phyloP scores from a whole-genome alignment of 164 flowering plant genomes.

The Vitis labrusca region DNA sequence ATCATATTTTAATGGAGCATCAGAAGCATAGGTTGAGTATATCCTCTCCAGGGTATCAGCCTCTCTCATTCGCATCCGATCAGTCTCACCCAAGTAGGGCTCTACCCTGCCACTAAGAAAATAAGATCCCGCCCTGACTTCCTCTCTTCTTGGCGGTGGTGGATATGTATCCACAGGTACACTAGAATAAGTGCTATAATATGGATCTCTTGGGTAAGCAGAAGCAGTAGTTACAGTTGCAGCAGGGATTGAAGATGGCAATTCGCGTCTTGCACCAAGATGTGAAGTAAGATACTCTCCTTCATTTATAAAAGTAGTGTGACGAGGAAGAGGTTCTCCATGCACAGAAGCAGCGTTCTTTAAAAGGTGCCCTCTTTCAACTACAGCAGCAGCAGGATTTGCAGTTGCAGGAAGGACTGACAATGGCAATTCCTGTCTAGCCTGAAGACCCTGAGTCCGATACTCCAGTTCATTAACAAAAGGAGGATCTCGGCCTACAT shows the following conservation, averaged over 20 bases:
- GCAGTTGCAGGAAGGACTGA: slow-evolving; percentile 12
- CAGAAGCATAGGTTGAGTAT: slow-evolving; percentile 26
- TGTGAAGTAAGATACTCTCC: slow-evolving; percentile 39
- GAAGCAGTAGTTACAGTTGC: slow-evolving; percentile 6
- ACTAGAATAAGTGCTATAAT: slow-evolving; percentile 19
- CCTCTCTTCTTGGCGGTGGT: slow-evolving; percentile 25
- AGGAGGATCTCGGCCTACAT: slow-evolving; percentile 24
- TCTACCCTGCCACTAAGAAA: slow-evolving; percentile 26
- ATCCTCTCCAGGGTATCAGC: slow-evolving; percentile 16
- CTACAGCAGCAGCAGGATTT: slow-evolving; percentile 7
- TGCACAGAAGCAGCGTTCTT: too few species aligned
- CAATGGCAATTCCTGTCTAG: slow-evolving; percentile 20
- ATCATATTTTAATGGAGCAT: slow-evolving; percentile 29
- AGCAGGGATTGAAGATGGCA: slow-evolving; percentile 16
- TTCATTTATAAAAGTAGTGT: slow-evolving; percentile 26
- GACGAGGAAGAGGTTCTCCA: too few species aligned
- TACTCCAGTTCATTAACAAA: slow-evolving; percentile 37
- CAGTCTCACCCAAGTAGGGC: slow-evolving; percentile 13
- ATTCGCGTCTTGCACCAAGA: slow-evolving; percentile 22
- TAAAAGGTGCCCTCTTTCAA: background rate
- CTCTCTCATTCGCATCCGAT: slow-evolving; percentile 18
- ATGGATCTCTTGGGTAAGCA: slow-evolving; percentile 18
- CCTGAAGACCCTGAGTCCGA: slow-evolving; percentile 33
- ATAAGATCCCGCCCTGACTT: slow-evolving; percentile 23
- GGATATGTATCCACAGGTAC: slow-evolving; percentile 32